phyloP scores from a whole-genome alignment of 768 basidiomycete species.

The Cubamyces lactineus region DNA sequence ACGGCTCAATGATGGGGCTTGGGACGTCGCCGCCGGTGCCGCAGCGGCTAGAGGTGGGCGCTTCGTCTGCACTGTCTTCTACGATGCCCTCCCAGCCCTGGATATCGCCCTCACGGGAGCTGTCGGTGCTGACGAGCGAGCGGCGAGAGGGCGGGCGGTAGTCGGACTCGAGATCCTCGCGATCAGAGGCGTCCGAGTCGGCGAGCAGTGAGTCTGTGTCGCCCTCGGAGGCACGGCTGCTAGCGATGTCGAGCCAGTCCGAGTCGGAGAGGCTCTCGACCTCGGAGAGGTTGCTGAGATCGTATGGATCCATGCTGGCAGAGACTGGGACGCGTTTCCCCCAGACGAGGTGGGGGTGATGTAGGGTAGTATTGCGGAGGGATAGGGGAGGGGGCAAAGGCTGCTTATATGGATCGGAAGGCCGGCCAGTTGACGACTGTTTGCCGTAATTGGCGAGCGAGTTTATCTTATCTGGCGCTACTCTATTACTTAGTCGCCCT shows the following conservation, averaged over 20 bases:
- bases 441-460: slow-evolving; percentile 17
- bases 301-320: slow-evolving; percentile 36
- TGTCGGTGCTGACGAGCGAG: slow-evolving; percentile 70
- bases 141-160: slow-evolving; percentile 63
- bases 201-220: slow-evolving; percentile 60
- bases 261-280: slow-evolving; percentile 73
- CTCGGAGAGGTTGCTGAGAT: slow-evolving; percentile 56
- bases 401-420: slow-evolving; percentile 30
- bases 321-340: slow-evolving; percentile 4
- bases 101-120: slow-evolving; percentile 69
- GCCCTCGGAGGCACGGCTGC: slow-evolving; percentile 70
- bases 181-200: slow-evolving; percentile 64
- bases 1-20: neutral
- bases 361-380: neutral
- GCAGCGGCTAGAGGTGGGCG: slow-evolving; percentile 26
- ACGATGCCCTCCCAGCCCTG: slow-evolving; percentile 81
- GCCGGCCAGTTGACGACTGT: slow-evolving; percentile 24
- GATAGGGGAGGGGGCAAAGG: slow-evolving; percentile 19
- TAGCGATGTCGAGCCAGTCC: slow-evolving; percentile 82
- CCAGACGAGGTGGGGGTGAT: slow-evolving; percentile 7
- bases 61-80: slow-evolving; percentile 61
- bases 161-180: slow-evolving; percentile 45
- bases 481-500: neutral
- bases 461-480: slow-evolving; percentile 21
- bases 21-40: slow-evolving; percentile 9